Percentiles rank a stretch among this genome's conserved stretches.
These are phyloP conservation scores for Acanthamoeba royreba DNA, from an alignment of 208 protist species.

Conservation along the genomic window DNA sequence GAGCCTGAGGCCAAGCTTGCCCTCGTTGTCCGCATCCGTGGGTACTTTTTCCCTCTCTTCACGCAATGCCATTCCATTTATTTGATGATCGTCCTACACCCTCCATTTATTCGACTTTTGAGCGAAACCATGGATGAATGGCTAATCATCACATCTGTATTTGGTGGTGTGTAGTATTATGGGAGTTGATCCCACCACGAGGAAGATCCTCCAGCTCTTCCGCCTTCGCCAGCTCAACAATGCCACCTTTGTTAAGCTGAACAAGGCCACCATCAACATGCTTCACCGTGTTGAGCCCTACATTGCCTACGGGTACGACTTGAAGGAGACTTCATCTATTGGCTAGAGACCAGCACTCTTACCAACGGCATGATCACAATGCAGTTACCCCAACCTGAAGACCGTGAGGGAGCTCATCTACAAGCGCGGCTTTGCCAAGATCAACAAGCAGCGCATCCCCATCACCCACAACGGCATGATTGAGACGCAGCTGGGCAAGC, in stretches of 20 bases:
- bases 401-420: constrained; percentile 97
- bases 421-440: constrained; percentile 98
- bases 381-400: constrained; percentile 93
- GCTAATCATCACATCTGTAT: not conserved
- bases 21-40: constrained; percentile 98
- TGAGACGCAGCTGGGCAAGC: constrained; percentile 91
- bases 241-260: constrained; percentile 98
- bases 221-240: constrained; percentile 99
- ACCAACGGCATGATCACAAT: not conserved
- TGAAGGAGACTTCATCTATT: not conserved
- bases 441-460: constrained; percentile 96
- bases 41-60: constrained; percentile 59
- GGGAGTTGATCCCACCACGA: constrained; percentile 94
- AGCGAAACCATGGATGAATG: too few relatives aligned
- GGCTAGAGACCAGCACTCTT: not conserved
- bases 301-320: constrained; percentile 95
- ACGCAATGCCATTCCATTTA: too few relatives aligned
- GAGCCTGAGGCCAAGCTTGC: constrained; percentile 97
- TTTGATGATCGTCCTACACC: not conserved
- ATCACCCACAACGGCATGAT: constrained; percentile 91
- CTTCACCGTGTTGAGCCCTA: constrained; percentile 97
- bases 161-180: constrained; percentile 95
- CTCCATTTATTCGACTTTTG: not conserved
- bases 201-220: constrained; percentile 98
- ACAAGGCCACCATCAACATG: constrained; percentile 99